Conservation (phyloP, 768 basidiomycete species). For the Psilocybe subaeruginosa region DNA sequence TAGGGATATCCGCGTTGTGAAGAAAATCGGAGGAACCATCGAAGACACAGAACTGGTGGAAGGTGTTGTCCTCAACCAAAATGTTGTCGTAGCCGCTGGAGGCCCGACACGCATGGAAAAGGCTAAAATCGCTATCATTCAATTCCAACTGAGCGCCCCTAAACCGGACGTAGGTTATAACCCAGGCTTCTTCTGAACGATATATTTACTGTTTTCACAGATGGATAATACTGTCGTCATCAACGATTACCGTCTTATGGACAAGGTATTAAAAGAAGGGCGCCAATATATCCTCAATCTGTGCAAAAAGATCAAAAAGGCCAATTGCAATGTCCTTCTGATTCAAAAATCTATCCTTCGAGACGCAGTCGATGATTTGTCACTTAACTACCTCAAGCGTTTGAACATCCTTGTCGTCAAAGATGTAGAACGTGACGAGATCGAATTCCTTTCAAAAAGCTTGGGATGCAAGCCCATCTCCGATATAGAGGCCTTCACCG, state of each 20-base stretch:
- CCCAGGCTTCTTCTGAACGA: slow-evolving; percentile 1
- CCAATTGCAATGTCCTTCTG: slow-evolving; percentile 98
- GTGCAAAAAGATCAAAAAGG: slow-evolving; percentile 99
- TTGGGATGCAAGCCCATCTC: slow-evolving; percentile 95
- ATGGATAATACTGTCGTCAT: slow-evolving; percentile 99
- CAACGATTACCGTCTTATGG: slow-evolving; percentile 99
- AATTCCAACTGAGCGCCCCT: slow-evolving; percentile 97
- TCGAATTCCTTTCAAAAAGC: slow-evolving; percentile 94
- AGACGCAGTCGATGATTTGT: slow-evolving; percentile 98
- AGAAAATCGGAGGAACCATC: slow-evolving; percentile 98
- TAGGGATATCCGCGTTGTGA: slow-evolving; percentile 93
- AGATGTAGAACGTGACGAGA: slow-evolving; percentile 98
- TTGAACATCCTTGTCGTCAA: slow-evolving; percentile 96
- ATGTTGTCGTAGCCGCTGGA: slow-evolving; percentile 86
- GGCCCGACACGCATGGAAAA: slow-evolving; percentile 97
- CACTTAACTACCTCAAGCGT: slow-evolving; percentile 95
- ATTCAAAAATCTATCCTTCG: slow-evolving; percentile 99
- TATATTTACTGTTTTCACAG: slow-evolving; percentile 42
- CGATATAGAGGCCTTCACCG: slow-evolving; percentile 96
- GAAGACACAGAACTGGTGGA: slow-evolving; percentile 98
- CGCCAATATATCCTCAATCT: slow-evolving; percentile 97
- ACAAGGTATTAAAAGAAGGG: slow-evolving; percentile 99
- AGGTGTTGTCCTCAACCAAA: slow-evolving; percentile 97
- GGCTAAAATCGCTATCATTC: slow-evolving; percentile 97
- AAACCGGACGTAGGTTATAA: slow-evolving; percentile 85